Evolutionary conservation across 257 asterid species (phyloP).

Genomic region (Petunia secreta): DNA sequence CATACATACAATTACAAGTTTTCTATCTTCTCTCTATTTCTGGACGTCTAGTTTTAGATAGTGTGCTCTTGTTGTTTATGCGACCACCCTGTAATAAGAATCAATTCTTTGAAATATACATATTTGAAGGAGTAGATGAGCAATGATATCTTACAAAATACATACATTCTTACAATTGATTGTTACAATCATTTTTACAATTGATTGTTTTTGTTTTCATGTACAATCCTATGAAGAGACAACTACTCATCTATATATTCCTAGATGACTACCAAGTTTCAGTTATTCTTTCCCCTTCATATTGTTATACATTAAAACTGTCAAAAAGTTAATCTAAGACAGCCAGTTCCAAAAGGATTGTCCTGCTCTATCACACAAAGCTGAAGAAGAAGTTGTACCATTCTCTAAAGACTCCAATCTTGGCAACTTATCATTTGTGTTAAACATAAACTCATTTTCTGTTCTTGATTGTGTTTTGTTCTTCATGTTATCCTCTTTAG

Average conservation of each 20-base stretch:
- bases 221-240: constrained; percentile 11
- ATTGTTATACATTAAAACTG: no score
- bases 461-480: background rate
- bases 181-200: background rate
- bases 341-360: constrained; percentile 31
- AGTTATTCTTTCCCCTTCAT: background rate
- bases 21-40: no score
- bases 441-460: constrained; percentile 30
- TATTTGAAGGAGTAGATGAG: no score
- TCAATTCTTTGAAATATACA: no score
- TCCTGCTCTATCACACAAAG: constrained; percentile 18
- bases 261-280: background rate
- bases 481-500: constrained; percentile 1
- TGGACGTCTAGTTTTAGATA: no score
- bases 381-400: constrained; percentile 19
- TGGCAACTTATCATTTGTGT: constrained; percentile 23
- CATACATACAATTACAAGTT: no score
- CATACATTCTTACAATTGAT: no score
- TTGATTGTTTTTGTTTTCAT: background rate
- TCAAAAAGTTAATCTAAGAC: background rate
- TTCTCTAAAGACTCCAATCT: constrained; percentile 31
- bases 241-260: background rate
- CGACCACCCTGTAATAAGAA: no score
- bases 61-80: no score
- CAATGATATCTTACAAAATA: no score